A percentile compares a stretch with the other conserved stretches of the same genome.
Conservation (phyloP, 495 filamentous ascomycete genomes). For the Penicillium taxi region DNA sequence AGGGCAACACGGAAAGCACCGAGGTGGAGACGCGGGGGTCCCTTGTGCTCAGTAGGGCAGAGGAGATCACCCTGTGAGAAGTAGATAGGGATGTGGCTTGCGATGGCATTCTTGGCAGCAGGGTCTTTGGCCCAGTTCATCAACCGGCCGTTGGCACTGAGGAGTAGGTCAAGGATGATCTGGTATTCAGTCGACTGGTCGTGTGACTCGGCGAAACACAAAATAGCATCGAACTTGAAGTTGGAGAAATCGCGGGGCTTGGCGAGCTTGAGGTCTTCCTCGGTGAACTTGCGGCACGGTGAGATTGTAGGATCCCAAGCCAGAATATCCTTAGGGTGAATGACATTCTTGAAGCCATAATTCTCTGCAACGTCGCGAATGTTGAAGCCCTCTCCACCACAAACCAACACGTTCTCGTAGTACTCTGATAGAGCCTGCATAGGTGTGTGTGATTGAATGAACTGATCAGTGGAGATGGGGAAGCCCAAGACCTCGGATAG, state of each 20-base stretch:
- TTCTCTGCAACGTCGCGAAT: slow-evolving; percentile 75
- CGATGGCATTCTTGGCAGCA: slow-evolving; percentile 19
- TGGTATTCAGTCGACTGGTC: slow-evolving; percentile 79
- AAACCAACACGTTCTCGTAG: slow-evolving; percentile 79
- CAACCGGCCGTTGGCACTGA: slow-evolving; percentile 60
- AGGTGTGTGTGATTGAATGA: slow-evolving; percentile 91
- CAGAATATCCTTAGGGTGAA: slow-evolving; percentile 85
- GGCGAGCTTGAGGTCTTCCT: slow-evolving; percentile 58
- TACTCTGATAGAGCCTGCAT: slow-evolving; percentile 81
- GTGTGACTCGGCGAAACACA: slow-evolving; percentile 74
- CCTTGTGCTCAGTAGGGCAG: slow-evolving; percentile 67
- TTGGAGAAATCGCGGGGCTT: slow-evolving; percentile 58
- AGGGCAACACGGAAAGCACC: slow-evolving; percentile 68
- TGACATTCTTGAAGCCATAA: slow-evolving; percentile 83
- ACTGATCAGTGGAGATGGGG: slow-evolving; percentile 70
- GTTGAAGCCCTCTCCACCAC: slow-evolving; percentile 84
- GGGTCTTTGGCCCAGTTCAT: slow-evolving; percentile 61
- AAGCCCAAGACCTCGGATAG: slow-evolving; percentile 67
- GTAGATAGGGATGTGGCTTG: slow-evolving; percentile 65
- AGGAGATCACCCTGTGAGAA: slow-evolving; percentile 69
- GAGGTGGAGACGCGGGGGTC: slow-evolving; percentile 62
- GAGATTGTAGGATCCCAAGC: slow-evolving; percentile 76
- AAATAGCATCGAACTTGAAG: slow-evolving; percentile 71
- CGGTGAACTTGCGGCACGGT: slow-evolving; percentile 68
- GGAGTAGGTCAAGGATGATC: slow-evolving; percentile 74